Conservation (phyloP, 2,329 filamentous ascomycete genomes). For the Pyricularia sp. region DNA sequence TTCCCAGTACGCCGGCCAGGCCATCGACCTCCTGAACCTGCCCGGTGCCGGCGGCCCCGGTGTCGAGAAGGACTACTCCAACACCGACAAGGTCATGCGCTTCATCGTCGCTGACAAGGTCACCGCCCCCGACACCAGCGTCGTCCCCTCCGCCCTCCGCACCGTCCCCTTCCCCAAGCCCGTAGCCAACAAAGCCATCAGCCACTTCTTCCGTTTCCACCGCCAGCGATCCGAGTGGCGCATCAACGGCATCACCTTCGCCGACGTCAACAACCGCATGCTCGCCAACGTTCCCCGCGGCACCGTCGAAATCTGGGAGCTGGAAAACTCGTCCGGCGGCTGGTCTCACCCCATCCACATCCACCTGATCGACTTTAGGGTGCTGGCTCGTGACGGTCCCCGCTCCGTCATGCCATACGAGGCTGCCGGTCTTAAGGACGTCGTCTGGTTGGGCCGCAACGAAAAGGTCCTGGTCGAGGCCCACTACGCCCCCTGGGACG, state of each 20-base stretch:
- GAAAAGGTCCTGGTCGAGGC: constrained; percentile 42
- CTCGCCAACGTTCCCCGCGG: constrained; percentile 36
- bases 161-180: constrained; percentile 27
- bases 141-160: constrained; percentile 23
- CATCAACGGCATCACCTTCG: constrained; percentile 40
- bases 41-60: constrained; percentile 23
- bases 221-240: constrained; percentile 33
- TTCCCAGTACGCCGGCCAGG: constrained; percentile 33
- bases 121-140: constrained; percentile 20
- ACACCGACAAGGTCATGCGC: constrained; percentile 42
- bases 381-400: constrained; percentile 34
- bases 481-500: constrained; percentile 42
- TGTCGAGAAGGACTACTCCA: constrained; percentile 36
- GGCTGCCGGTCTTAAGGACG: constrained; percentile 44
- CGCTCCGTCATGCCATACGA: constrained; percentile 41
- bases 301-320: constrained; percentile 37
- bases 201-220: constrained; percentile 36
- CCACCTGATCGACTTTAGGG: constrained; percentile 48
- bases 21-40: constrained; percentile 28
- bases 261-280: constrained; percentile 35
- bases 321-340: constrained; percentile 38
- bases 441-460: constrained; percentile 41
- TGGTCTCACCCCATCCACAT: constrained; percentile 48
- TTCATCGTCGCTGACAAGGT: constrained; percentile 36
- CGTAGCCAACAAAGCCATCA: constrained; percentile 19